A percentile compares a stretch with the other conserved stretches of the same genome.
These are phyloP conservation scores for Rhynchospora pubera DNA, from an alignment of 176 grass and related monocot genomes.

Conservation along the genomic window DNA sequence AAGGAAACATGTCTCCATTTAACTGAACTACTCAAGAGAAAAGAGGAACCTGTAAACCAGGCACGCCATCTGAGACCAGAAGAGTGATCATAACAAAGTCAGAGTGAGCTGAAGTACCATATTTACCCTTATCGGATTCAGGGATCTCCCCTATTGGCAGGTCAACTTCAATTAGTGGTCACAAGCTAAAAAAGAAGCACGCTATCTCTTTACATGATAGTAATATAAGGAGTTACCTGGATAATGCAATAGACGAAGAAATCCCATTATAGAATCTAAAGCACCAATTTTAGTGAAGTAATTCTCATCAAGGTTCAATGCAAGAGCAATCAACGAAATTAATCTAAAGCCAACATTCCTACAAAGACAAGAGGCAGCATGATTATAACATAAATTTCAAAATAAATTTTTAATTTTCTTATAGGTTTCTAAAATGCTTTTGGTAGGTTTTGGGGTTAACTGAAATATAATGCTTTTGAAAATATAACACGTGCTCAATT, in stretches of 20 bases:
- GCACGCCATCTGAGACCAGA: slow-evolving; percentile 56
- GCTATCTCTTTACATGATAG: slow-evolving; percentile 3
- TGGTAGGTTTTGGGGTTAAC: neutral
- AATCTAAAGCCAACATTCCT: slow-evolving; percentile 44
- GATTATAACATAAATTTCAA: neutral
- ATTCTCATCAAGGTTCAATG: slow-evolving; percentile 61
- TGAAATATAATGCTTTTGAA: neutral
- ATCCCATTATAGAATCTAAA: slow-evolving; percentile 16
- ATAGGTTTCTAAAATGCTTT: neutral
- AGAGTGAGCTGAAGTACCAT: slow-evolving; percentile 66
- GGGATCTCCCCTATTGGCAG: slow-evolving; percentile 30
- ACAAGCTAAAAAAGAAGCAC: neutral
- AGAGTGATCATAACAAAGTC: slow-evolving; percentile 70
- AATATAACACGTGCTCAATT: neutral
- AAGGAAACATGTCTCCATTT: neutral
- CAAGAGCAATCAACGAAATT: slow-evolving; percentile 60
- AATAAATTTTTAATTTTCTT: too few relatives aligned
- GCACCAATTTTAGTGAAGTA: slow-evolving; percentile 43
- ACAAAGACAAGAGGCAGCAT: neutral
- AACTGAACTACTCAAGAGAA: neutral
- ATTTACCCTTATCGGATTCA: slow-evolving; percentile 42
- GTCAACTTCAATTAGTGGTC: neutral
- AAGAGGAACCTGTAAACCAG: slow-evolving; percentile 57
- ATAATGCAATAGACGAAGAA: slow-evolving; percentile 73
- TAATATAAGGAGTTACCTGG: slow-evolving; percentile 34